A percentile compares a stretch with the other conserved stretches of the same genome.
Conservation (phyloP, 192 early-diverging fungal genomes). For the Phlyctochytrium arcticum region DNA sequence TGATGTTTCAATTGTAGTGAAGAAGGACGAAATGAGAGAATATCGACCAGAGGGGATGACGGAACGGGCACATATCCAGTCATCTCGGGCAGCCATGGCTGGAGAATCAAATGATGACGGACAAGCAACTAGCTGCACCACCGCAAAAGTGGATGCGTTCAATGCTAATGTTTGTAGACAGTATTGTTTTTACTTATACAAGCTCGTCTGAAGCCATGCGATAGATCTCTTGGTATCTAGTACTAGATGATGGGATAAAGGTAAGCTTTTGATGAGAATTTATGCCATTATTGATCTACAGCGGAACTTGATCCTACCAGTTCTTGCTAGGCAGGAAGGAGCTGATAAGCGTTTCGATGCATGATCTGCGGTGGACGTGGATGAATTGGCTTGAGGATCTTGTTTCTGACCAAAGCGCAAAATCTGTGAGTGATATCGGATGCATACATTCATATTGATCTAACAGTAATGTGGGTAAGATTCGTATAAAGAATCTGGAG, state of each 20-base stretch:
- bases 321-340: slow-evolving; percentile 5
- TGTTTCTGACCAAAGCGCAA: background rate
- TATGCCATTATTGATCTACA: background rate
- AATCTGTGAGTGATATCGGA: background rate
- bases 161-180: background rate
- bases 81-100: slow-evolving; percentile 12
- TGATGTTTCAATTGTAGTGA: background rate
- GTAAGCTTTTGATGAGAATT: background rate
- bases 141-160: background rate
- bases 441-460: background rate
- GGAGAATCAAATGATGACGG: background rate
- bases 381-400: slow-evolving; percentile 19
- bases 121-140: slow-evolving; percentile 1
- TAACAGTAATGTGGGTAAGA: background rate
- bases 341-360: background rate
- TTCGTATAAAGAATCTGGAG: slow-evolving; percentile 2
- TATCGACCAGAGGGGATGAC: slow-evolving; percentile 2
- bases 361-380: background rate
- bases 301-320: background rate
- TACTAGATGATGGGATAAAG: slow-evolving; percentile 10
- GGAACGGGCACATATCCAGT: slow-evolving; percentile 1
- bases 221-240: slow-evolving; percentile 19
- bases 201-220: background rate
- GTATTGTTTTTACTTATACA: background rate
- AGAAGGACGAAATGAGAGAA: background rate